Evolutionary conservation across 2,329 filamentous ascomycete genomes (phyloP).

Genomic region (Aspergillus intermedius): DNA sequence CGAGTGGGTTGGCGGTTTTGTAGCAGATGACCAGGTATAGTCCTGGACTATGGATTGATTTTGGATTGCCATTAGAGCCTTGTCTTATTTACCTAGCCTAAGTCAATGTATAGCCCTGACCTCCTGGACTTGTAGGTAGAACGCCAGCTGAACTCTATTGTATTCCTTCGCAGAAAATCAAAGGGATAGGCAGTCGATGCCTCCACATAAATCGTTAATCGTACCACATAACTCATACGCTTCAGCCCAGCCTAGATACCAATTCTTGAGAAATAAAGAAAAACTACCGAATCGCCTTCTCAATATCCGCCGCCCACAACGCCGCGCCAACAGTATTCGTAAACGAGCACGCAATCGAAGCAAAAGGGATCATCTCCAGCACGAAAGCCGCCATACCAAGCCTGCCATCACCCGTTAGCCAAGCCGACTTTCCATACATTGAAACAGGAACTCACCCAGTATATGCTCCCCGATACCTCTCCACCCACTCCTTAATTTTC

Average conservation of each 20-base stretch:
- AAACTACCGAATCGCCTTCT: constrained; percentile 41
- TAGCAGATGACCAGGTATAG: background rate
- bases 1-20: background rate
- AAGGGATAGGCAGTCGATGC: no score
- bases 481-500: constrained; percentile 62
- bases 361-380: constrained; percentile 77
- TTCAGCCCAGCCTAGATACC: no score
- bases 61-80: background rate
- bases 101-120: no score
- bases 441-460: constrained; percentile 57
- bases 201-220: background rate
- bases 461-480: constrained; percentile 67
- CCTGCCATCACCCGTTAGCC: constrained; percentile 17
- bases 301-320: constrained; percentile 87
- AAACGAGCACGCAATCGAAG: constrained; percentile 77
- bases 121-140: no score
- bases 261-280: background rate
- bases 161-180: no score
- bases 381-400: constrained; percentile 72
- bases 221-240: no score
- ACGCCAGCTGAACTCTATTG: no score
- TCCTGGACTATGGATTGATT: background rate
- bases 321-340: constrained; percentile 90
- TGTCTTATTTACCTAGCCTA: background rate
- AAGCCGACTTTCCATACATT: no score